Base-by-base conservation (phyloP, 768 basidiomycete genomes). In the Russula olivacea region DNA sequence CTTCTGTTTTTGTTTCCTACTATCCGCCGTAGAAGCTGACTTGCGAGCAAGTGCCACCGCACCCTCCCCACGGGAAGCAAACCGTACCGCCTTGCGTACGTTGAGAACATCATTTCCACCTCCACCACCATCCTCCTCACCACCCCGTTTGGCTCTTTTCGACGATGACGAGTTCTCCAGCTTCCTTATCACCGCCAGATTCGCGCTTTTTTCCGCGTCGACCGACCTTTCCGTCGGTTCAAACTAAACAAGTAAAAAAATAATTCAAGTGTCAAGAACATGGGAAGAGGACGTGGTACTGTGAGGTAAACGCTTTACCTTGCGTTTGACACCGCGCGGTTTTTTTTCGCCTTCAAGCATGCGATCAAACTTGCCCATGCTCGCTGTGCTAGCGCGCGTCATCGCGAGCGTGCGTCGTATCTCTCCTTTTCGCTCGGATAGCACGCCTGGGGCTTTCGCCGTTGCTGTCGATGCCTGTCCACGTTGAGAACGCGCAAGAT, bases 351-450 rank as follows among this genome's bases (percentile, higher is more conserved):
- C 95, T 56, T 95, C 89, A 23, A 98, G 81, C 71, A 80, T 85
- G 67, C 84, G 87, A 73, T 98, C 96, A 69, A 97, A 99, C 69
- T 83, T 87, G 67, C 97, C 97, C 87, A 99, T 87, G 69, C 92
- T 95, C 0, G 94, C 97, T 0, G 97, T 99, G 64, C 93, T 93
- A 32, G 79, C 77, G 63, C 90, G 84, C 1, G 89, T 86, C 12
- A 86, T 81, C 9, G 90, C 84, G 28, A 97, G 77, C 1, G 88
- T 87, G 61, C 80, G 80, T 23, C 93, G 89, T 19, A 98, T 81
- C 15, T 91, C 86, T 15, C 72, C 68, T 75, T 93, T 92, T 25
- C 90, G 84, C 52, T 79, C 73, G 23, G 78, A 73, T 58, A 77
- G 77, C 5, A 21, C 28, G 11, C 17, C 17, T 4, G 40, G 3